A percentile compares a stretch with the other conserved stretches of the same genome.
These are phyloP conservation scores for Curvularia lunata DNA, from an alignment of 2,329 filamentous ascomycete genomes.

Conservation along the genomic window DNA sequence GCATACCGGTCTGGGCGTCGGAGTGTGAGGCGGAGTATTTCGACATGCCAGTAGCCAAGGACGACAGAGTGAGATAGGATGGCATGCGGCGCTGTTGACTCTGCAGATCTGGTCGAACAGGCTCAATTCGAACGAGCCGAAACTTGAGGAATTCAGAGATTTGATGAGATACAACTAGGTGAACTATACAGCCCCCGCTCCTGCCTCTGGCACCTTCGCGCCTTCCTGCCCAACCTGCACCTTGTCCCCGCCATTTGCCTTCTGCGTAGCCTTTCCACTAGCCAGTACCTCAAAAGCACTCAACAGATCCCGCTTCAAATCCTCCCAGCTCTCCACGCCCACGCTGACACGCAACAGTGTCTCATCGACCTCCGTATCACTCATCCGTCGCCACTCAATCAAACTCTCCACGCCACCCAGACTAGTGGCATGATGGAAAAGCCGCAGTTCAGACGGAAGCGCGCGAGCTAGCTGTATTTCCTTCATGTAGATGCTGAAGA, in stretches of 20 bases:
- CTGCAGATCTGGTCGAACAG: background rate
- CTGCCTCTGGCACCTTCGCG: slow-evolving; percentile 27
- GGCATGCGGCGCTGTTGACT: background rate
- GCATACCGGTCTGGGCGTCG: background rate
- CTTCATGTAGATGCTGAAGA: slow-evolving; percentile 77
- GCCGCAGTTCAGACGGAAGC: slow-evolving; percentile 76
- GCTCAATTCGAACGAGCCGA: background rate
- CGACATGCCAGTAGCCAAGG: background rate
- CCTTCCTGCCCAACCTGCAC: slow-evolving; percentile 34
- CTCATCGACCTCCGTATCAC: slow-evolving; percentile 74
- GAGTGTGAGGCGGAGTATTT: background rate
- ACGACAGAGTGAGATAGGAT: background rate
- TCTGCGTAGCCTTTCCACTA: slow-evolving; percentile 1
- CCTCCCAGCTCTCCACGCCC: slow-evolving; percentile 85
- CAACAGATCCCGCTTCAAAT: slow-evolving; percentile 75
- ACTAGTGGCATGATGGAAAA: slow-evolving; percentile 96
- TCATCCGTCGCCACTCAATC: slow-evolving; percentile 96
- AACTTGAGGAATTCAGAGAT: background rate
- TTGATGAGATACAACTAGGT: background rate
- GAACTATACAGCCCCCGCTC: slow-evolving; percentile 25
- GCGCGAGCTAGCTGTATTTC: slow-evolving; percentile 65
- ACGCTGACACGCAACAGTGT: slow-evolving; percentile 80
- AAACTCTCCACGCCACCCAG: slow-evolving; percentile 92
- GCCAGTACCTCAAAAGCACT: slow-evolving; percentile 35
- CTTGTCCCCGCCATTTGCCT: background rate